Percentiles rank a stretch among this genome's conserved stretches.
Conservation (phyloP, 495 filamentous ascomycete genomes). For the Penicillium diatomitis region DNA sequence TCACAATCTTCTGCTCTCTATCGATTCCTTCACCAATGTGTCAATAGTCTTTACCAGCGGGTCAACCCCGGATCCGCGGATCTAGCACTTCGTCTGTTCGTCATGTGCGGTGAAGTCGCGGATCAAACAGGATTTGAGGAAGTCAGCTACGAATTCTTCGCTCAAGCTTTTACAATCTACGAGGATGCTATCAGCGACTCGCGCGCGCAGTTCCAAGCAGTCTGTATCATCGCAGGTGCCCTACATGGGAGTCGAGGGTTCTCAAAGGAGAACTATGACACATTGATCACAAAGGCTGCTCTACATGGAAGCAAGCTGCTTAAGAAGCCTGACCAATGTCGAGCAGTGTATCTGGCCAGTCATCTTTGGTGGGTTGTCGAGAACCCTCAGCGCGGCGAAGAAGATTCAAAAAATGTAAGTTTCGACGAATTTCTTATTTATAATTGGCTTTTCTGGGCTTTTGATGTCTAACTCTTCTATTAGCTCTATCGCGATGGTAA, state of each 20-base stretch:
- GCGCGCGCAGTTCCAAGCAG: slow-evolving; percentile 93
- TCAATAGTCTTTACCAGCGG: slow-evolving; percentile 83
- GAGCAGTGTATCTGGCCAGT: slow-evolving; percentile 90
- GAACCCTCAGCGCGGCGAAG: slow-evolving; percentile 69
- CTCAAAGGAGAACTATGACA: slow-evolving; percentile 94
- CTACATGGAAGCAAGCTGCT: slow-evolving; percentile 94
- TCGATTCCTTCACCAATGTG: slow-evolving; percentile 83
- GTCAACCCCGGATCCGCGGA: slow-evolving; percentile 77
- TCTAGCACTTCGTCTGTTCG: slow-evolving; percentile 77
- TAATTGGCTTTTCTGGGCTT: too few relatives aligned
- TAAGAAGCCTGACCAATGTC: slow-evolving; percentile 96
- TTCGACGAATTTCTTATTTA: too few relatives aligned
- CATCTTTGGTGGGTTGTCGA: slow-evolving; percentile 98
- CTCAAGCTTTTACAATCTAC: slow-evolving; percentile 96
- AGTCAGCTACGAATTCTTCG: slow-evolving; percentile 96
- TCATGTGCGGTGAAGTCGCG: slow-evolving; percentile 84
- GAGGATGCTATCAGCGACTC: slow-evolving; percentile 93
- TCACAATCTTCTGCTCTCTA: slow-evolving; percentile 81
- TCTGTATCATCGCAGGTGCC: slow-evolving; percentile 86
- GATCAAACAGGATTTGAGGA: slow-evolving; percentile 91
- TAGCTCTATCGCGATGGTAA: slow-evolving; percentile 96
- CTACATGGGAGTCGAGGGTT: slow-evolving; percentile 81
- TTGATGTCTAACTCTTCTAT: neutral
- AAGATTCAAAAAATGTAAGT: slow-evolving; percentile 73
- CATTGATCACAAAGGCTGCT: slow-evolving; percentile 93